Conservation (phyloP, 345 rosid species). For the Stellera chamaejasme region DNA sequence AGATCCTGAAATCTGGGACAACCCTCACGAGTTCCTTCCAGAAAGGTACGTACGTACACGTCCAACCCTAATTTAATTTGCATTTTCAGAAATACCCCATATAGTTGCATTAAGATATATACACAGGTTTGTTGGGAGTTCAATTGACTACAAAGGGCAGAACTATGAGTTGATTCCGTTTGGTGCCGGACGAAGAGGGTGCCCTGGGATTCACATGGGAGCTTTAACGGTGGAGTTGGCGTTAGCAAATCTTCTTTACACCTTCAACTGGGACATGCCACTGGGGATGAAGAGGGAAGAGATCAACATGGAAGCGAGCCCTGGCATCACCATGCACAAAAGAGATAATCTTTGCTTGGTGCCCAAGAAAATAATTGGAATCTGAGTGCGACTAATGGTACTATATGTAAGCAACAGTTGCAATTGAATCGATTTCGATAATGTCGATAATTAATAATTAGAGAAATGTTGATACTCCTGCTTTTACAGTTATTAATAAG, state of each 20-base stretch:
- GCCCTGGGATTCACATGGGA: conserved; percentile 18
- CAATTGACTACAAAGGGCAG: conserved; percentile 16
- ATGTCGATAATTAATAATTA: too few relatives aligned
- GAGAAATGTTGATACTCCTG: too few relatives aligned
- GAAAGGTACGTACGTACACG: neutral
- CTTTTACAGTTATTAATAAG: too few relatives aligned
- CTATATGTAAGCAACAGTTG: neutral
- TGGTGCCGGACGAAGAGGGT: conserved; percentile 17
- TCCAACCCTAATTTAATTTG: too few relatives aligned
- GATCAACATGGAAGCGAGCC: neutral
- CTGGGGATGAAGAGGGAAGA: conserved; percentile 10
- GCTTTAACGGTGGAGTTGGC: conserved; percentile 11
- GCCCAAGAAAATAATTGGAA: neutral
- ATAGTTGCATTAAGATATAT: too few relatives aligned
- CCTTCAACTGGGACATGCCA: conserved; percentile 12
- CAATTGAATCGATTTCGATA: too few relatives aligned
- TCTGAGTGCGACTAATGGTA: neutral
- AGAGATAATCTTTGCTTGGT: conserved; percentile 10
- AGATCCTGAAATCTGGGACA: conserved; percentile 30
- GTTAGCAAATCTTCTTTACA: conserved; percentile 13
- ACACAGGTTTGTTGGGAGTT: conserved; percentile 10
- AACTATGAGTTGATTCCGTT: conserved; percentile 19
- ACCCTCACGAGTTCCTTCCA: conserved; percentile 7
- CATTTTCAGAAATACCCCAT: too few relatives aligned
- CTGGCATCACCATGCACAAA: conserved; percentile 9